phyloP scores from a whole-genome alignment of 768 basidiomycete species.

The Saitozyma podzolica region DNA sequence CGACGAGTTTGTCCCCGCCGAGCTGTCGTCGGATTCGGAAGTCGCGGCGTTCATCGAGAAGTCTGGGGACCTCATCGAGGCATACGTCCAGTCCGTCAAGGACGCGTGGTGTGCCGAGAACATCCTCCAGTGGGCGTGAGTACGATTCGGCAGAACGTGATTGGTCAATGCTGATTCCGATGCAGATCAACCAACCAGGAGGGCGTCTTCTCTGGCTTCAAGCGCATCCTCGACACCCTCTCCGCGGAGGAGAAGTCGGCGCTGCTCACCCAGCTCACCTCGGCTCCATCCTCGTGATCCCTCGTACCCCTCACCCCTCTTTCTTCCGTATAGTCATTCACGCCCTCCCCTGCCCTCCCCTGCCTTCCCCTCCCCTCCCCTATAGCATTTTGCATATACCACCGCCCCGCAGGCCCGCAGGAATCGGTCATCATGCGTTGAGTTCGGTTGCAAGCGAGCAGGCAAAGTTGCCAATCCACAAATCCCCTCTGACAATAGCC shows the following conservation, averaged over 20 bases:
- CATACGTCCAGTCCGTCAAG: constrained; percentile 28
- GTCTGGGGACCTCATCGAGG: constrained; percentile 28
- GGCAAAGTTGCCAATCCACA: no score
- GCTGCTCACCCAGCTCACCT: constrained; percentile 29
- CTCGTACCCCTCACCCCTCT: no score
- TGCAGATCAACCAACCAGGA: constrained; percentile 35
- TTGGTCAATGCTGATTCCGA: not conserved
- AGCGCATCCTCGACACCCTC: constrained; percentile 37
- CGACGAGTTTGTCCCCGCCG: constrained; percentile 59
- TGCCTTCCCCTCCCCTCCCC: no score
- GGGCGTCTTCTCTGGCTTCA: constrained; percentile 43
- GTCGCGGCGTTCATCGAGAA: constrained; percentile 42
- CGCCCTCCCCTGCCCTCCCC: no score
- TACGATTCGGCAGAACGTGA: not conserved
- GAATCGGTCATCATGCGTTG: no score
- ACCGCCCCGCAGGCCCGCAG: no score
- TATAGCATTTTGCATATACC: no score
- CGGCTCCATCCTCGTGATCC: not conserved
- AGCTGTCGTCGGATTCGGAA: constrained; percentile 28
- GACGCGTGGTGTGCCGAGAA: constrained; percentile 42
- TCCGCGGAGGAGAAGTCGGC: constrained; percentile 32
- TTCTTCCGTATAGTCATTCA: no score
- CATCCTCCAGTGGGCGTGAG: constrained; percentile 44
- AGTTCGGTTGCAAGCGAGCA: no score
- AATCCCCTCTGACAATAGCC: no score